Evolutionary conservation across 306 rosid species (phyloP).

Genomic region (Casuarina glauca): DNA sequence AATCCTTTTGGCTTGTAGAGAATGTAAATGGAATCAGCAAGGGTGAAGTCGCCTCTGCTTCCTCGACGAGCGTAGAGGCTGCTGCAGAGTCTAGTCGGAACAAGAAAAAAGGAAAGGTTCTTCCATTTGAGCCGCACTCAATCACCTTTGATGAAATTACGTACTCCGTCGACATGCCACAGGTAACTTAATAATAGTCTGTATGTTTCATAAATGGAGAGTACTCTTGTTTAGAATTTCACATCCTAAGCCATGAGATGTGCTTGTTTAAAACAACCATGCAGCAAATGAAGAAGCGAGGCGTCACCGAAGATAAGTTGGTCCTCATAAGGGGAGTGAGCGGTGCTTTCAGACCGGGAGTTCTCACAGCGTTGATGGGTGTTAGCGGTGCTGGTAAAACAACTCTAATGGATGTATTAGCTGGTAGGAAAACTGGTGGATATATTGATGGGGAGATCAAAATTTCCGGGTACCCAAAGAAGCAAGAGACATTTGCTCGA

Average conservation of each 20-base stretch:
- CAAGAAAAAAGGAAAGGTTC: constrained; percentile 60
- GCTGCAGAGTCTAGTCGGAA: constrained; percentile 1
- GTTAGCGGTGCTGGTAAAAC: constrained; percentile 92
- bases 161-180: constrained; percentile 41
- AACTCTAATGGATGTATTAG: constrained; percentile 81
- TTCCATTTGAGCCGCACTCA: constrained; percentile 76
- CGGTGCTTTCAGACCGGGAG: constrained; percentile 78
- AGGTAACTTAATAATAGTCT: constrained; percentile 31
- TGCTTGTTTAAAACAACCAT: no score
- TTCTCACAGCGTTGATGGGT: constrained; percentile 82
- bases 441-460: constrained; percentile 68
- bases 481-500: constrained; percentile 71
- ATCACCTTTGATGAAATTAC: constrained; percentile 55
- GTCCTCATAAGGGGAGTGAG: no score
- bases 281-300: no score
- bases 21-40: constrained; percentile 7
- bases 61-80: constrained; percentile 6
- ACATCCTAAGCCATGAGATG: no score
- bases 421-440: constrained; percentile 81
- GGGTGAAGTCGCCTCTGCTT: constrained; percentile 8
- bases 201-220: no score
- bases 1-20: constrained; percentile 27
- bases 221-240: no score
- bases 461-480: constrained; percentile 69
- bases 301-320: no score